Evolutionary conservation across 371 early-diverging fungal genomes (phyloP), one percentile per base, ranked within the genome.

Genomic region (Mortierella sp.): DNA sequence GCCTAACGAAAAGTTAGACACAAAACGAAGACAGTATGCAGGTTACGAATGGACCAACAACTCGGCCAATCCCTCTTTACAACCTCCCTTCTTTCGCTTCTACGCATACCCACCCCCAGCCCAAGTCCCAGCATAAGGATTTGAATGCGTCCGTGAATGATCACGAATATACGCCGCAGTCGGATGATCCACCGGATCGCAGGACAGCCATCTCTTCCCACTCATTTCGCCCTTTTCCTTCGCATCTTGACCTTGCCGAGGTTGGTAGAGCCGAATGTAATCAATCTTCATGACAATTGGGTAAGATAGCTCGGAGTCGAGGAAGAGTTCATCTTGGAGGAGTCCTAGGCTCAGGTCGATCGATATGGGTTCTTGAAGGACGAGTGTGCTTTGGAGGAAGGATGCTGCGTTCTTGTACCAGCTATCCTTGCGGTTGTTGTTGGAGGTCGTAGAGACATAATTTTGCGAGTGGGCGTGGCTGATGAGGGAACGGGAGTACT

Each of bases 221-320:
- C 26, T 28, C 7, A 26, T 6, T 9, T 13, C 28, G 48, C 26
- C 26, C 58, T 2, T 60, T 28, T 60, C 31, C 60, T 14, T 31
- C 31, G 10, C 9, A 16, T 14, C 50, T 9, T 50, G 10, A 26
- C 13, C 31, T 6, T 65, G 65, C 1, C 65, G 65, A 31, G 89
- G 88, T 48, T 92, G 92, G 87, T 90, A 92, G 38, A 92, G 83
- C 8, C 92, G 89, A 16, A 92, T 80, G 70, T 92, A 92, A 84
- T 92, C 92, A 28, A 92, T 73, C 65, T 89, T 84, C 88, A 92
- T 88, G 50, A 84, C 78, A 28, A 89, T 86, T 3, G 92, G 92
- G 76, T 89, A 88, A 13, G 60, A 45, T 24, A 92, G 76, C 19
- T 52, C 72, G 1, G 57, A 58, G 34, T 71, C 52, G 13, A 71